These are phyloP conservation scores for Podospora pseudopauciseta DNA, from an alignment of 495 filamentous ascomycete genomes.

Conservation along the genomic window DNA sequence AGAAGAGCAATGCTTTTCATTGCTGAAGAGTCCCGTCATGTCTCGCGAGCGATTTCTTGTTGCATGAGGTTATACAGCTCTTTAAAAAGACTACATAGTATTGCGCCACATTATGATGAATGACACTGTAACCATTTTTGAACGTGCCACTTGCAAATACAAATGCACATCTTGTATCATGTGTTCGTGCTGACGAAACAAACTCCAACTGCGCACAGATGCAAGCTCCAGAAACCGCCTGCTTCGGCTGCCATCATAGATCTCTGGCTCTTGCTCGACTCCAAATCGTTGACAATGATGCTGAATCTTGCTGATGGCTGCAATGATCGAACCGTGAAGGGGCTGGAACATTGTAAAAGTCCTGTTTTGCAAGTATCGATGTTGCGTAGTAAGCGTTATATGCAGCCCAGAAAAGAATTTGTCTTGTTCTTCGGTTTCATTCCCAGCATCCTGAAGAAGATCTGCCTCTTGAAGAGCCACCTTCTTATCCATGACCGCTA, in stretches of 20 bases:
- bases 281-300: background rate
- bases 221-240: background rate
- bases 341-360: too few relatives aligned
- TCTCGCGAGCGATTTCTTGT: conserved; percentile 6
- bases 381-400: too few relatives aligned
- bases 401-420: too few relatives aligned
- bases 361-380: too few relatives aligned
- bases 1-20: conserved; percentile 2
- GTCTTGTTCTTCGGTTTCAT: too few relatives aligned
- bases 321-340: background rate
- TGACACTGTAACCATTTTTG: background rate
- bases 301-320: background rate
- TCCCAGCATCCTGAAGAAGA: too few relatives aligned
- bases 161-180: background rate
- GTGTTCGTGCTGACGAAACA: background rate
- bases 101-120: too few relatives aligned
- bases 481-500: background rate
- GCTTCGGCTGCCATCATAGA: background rate
- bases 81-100: background rate
- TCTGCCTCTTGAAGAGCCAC: too few relatives aligned
- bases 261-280: background rate
- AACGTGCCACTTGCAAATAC: background rate
- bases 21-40: background rate
- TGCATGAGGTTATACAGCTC: conserved; percentile 3
- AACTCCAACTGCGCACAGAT: background rate